Percentiles rank a stretch among this genome's conserved stretches.
These are phyloP conservation scores for Tetraselmis striata DNA, from an alignment of 139 green algal species.

Conservation along the genomic window DNA sequence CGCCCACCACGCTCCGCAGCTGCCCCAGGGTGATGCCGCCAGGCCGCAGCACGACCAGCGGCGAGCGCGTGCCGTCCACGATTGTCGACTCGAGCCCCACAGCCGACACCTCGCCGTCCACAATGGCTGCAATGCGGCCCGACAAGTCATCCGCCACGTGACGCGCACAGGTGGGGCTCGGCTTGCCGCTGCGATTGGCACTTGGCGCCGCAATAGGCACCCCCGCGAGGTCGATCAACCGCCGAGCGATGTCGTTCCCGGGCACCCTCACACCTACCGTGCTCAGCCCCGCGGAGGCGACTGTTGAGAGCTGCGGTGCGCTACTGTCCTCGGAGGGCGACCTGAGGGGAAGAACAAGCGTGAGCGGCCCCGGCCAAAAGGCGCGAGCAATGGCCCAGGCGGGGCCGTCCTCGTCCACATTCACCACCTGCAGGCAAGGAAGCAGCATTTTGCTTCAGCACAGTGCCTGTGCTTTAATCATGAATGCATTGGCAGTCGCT, in stretches of 20 bases:
- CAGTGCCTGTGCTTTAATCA: no score
- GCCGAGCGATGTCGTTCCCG: constrained; percentile 40
- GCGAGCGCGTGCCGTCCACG: constrained; percentile 23
- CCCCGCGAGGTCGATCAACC: constrained; percentile 37
- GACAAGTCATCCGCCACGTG: constrained; percentile 45
- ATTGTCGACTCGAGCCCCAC: constrained; percentile 51
- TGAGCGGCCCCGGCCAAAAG: constrained; percentile 53
- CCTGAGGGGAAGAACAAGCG: constrained; percentile 42
- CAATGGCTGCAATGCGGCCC: constrained; percentile 21
- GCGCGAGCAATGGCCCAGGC: constrained; percentile 8
- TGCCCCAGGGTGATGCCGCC: constrained; percentile 41
- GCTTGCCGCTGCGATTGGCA: constrained; percentile 47
- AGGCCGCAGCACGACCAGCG: constrained; percentile 43
- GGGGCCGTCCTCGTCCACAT: constrained; percentile 26
- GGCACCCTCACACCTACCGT: constrained; percentile 58
- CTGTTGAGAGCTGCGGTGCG: not conserved
- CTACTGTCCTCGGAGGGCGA: no score
- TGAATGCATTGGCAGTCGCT: no score
- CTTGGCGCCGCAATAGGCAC: constrained; percentile 44
- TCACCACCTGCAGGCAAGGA: no score
- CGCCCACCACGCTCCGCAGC: constrained; percentile 12
- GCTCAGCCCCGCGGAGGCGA: constrained; percentile 34
- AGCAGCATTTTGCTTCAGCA: no score
- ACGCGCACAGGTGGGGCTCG: constrained; percentile 35
- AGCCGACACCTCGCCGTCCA: constrained; percentile 38